Conservation (phyloP, 805 yeast species). For the Saccharomycopsis synnaedendra region DNA sequence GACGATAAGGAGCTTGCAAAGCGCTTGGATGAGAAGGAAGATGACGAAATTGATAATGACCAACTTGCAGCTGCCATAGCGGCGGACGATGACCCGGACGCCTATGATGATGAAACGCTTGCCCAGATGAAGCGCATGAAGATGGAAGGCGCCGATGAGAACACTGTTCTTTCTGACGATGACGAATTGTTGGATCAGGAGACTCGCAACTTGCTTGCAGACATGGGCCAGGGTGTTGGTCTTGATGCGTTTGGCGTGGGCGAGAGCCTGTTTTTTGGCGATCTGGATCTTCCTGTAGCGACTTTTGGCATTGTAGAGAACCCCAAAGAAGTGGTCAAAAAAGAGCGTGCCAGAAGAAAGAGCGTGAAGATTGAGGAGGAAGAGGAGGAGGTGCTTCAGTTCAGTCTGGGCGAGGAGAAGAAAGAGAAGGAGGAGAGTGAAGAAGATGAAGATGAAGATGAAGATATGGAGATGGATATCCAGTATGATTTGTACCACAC, state of each 20-base stretch:
- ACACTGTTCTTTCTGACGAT: conserved; percentile 14
- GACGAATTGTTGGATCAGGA: conserved; percentile 19
- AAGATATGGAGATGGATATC: conserved; percentile 19
- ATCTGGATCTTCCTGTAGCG: not conserved
- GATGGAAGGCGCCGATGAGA: conserved; percentile 1
- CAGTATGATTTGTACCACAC: conserved; percentile 18
- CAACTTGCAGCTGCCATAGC: conserved; percentile 26
- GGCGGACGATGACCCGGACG: conserved; percentile 15
- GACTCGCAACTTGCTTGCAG: conserved; percentile 11
- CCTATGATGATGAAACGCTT: conserved; percentile 16
- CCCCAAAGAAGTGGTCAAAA: conserved; percentile 12
- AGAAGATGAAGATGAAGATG: conserved; percentile 21
- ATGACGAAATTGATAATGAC: conserved; percentile 25
- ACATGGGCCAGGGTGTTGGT: conserved; percentile 8
- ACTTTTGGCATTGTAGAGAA: conserved; percentile 13
- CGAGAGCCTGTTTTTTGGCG: not conserved
- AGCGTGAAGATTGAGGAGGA: conserved; percentile 5
- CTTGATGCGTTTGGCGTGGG: not conserved
- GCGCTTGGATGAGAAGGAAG: conserved; percentile 21
- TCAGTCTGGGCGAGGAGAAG: conserved; percentile 23
- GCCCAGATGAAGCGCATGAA: conserved; percentile 12
- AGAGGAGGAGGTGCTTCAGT: conserved; percentile 22
- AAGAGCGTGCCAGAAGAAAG: conserved; percentile 2
- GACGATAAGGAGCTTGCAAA: conserved; percentile 27
- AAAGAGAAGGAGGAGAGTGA: conserved; percentile 15